Conservation (phyloP, 108 stramenopile species). For the Nitzschia palea region DNA sequence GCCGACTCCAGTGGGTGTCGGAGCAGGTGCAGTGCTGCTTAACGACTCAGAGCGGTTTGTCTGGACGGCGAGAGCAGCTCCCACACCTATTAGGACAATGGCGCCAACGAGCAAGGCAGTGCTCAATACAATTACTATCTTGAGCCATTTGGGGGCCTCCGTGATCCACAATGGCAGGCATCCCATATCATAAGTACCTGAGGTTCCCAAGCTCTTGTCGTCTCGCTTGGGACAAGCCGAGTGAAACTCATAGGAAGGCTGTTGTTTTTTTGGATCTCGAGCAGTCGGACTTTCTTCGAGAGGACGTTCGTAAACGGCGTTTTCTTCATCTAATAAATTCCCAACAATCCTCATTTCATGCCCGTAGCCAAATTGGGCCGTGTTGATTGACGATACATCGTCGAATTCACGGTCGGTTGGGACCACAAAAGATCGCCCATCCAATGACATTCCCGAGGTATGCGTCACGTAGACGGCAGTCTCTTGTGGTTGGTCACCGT, state of each 20-base stretch:
- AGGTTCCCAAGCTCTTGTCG: not conserved
- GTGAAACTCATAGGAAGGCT: not conserved
- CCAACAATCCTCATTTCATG: slow-evolving; percentile 9
- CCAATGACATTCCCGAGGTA: slow-evolving; percentile 19
- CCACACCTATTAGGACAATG: slow-evolving; percentile 40
- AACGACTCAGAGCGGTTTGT: not conserved
- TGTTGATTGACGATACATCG: slow-evolving; percentile 33
- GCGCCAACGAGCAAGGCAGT: slow-evolving; percentile 40
- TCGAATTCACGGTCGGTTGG: slow-evolving; percentile 30
- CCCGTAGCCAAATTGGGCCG: slow-evolving; percentile 10
- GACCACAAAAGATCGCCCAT: slow-evolving; percentile 31
- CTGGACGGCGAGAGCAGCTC: slow-evolving; percentile 12
- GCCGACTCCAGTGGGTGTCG: not conserved
- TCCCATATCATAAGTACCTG: slow-evolving; percentile 4
- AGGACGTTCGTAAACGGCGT: not conserved
- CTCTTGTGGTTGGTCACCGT: too few relatives aligned
- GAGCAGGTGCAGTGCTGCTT: not conserved
- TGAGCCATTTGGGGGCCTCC: slow-evolving; percentile 48
- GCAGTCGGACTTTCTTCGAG: not conserved
- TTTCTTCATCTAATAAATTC: not conserved
- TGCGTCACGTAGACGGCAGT: not conserved
- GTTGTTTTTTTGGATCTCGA: not conserved
- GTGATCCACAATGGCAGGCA: slow-evolving; percentile 41
- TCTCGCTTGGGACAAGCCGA: slow-evolving; percentile 2
- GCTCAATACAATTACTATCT: slow-evolving; percentile 31